Evolutionary conservation across 768 basidiomycete genomes (phyloP), one percentile per base, ranked within the genome.

Genomic region (Amanita rubescens): DNA sequence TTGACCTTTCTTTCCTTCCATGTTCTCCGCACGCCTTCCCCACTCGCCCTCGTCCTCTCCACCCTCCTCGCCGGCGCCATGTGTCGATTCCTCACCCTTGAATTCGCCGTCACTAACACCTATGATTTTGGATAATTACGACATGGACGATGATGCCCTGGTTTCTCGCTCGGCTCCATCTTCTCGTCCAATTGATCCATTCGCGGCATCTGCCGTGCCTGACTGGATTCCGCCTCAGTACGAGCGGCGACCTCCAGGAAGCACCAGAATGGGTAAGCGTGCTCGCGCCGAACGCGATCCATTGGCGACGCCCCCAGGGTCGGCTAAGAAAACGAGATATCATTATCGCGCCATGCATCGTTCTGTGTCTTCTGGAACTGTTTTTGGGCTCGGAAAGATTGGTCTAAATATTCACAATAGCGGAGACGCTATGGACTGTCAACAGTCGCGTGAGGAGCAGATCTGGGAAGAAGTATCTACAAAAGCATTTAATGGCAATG

Each of bases 121-220:
- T 1, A 48, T 69, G 15, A 42, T 58, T 10, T 35, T 55, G 6
- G 58, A 64, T n/a, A 54, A 62, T 49, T 46, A 34, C 3, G 57
- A 60, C 3, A 69, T 72, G 19, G 59, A 64, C 33, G 44, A 49
- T 15, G 49, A 55, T 3, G 39, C 24, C 46, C 30, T 4, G 45
- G 22, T 20, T 55, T 20, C 12, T 25, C 32, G 6, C 42, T 51
- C 41, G 24, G 45, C 22, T 39, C 46, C 57, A 37, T 55, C 58
- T 27, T 38, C 56, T 58, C 54, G 55, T 27, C 43, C 62, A 55
- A 57, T 55, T 25, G 55, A 86, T 59, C 84, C 83, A 0, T 79
- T 82, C 50, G 80, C 85, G 11, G 85, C 75, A 0, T 81, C 82
- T 1, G 75, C 76, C 3, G 79, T 78, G 52, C 72, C 75, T 3